These are phyloP conservation scores for Tolypocladium inflatum DNA, from an alignment of 2,329 filamentous ascomycete species.

Conservation along the genomic window DNA sequence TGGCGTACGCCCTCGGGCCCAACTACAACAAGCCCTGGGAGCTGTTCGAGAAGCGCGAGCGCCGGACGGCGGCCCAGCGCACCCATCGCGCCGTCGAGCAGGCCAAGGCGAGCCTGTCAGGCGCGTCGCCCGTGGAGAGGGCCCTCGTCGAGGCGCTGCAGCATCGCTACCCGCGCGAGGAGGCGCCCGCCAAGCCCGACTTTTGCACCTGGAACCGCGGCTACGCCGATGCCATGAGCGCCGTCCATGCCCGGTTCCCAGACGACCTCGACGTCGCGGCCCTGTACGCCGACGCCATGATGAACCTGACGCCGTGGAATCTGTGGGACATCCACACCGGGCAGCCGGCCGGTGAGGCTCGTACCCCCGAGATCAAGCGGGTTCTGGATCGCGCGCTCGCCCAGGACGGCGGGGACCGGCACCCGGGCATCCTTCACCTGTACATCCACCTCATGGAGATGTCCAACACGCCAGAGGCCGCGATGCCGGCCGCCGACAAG, in stretches of 20 bases:
- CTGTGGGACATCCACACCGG: slow-evolving; percentile 31
- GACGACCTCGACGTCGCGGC: slow-evolving; percentile 29
- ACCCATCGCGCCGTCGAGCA: slow-evolving; percentile 19
- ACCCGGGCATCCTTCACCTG: slow-evolving; percentile 64
- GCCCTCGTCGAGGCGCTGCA: slow-evolving; percentile 55
- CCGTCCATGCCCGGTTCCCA: slow-evolving; percentile 23
- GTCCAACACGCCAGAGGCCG: slow-evolving; percentile 56
- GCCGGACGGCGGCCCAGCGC: slow-evolving; percentile 34
- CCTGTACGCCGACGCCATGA: slow-evolving; percentile 31
- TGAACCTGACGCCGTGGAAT: slow-evolving; percentile 38
- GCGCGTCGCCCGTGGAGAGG: slow-evolving; percentile 34
- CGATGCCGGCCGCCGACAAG: slow-evolving; percentile 49
- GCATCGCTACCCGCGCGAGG: slow-evolving; percentile 46
- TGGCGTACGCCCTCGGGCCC: slow-evolving; percentile 62
- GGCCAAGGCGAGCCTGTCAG: slow-evolving; percentile 12
- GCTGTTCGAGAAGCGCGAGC: slow-evolving; percentile 54
- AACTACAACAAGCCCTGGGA: slow-evolving; percentile 75
- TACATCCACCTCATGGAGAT: slow-evolving; percentile 76
- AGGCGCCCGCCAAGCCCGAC: slow-evolving; percentile 32
- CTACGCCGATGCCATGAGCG: slow-evolving; percentile 29
- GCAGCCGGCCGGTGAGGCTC: slow-evolving; percentile 18
- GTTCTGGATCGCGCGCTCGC: slow-evolving; percentile 39
- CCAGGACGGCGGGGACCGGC: slow-evolving; percentile 26
- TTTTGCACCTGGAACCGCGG: slow-evolving; percentile 30
- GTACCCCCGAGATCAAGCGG: slow-evolving; percentile 21